Conservation (phyloP, 2,329 filamentous ascomycete genomes). For the Onygenales sp. region DNA sequence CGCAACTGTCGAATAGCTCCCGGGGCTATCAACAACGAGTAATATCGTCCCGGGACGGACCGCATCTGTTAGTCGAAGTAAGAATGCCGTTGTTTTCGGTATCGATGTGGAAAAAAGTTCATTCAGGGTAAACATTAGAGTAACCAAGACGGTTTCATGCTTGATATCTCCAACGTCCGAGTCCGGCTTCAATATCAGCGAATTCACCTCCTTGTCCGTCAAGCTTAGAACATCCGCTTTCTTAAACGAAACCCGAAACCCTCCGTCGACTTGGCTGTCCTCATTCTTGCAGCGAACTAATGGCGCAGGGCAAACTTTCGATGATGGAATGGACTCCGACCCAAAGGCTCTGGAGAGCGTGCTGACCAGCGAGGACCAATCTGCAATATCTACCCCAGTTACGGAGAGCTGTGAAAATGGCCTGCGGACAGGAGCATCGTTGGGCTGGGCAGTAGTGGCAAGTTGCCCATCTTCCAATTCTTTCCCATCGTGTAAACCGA, state of each 20-base stretch:
- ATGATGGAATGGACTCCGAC: conserved; percentile 20
- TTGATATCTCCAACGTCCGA: not conserved
- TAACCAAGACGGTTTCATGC: conserved; percentile 50
- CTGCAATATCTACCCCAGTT: conserved; percentile 69
- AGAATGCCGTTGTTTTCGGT: conserved; percentile 63
- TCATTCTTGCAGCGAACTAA: conserved; percentile 11
- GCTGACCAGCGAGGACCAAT: conserved; percentile 58
- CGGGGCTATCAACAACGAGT: conserved; percentile 84
- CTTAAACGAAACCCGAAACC: conserved; percentile 32
- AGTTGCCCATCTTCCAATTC: not conserved
- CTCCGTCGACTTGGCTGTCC: not conserved
- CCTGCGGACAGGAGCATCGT: not conserved
- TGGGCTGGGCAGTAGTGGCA: not conserved
- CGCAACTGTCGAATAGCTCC: conserved; percentile 78
- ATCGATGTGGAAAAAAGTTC: conserved; percentile 79
- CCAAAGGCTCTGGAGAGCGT: conserved; percentile 50
- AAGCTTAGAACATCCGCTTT: conserved; percentile 43
- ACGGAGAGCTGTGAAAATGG: conserved; percentile 32
- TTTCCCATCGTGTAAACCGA: not conserved
- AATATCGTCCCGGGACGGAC: conserved; percentile 55
- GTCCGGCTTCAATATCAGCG: conserved; percentile 14
- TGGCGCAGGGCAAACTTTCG: conserved; percentile 21
- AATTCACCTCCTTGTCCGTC: conserved; percentile 29
- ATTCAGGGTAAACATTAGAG: conserved; percentile 88
- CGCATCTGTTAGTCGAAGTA: conserved; percentile 56